Conservation (phyloP, 306 rosid species). For the Castanea sativa region DNA sequence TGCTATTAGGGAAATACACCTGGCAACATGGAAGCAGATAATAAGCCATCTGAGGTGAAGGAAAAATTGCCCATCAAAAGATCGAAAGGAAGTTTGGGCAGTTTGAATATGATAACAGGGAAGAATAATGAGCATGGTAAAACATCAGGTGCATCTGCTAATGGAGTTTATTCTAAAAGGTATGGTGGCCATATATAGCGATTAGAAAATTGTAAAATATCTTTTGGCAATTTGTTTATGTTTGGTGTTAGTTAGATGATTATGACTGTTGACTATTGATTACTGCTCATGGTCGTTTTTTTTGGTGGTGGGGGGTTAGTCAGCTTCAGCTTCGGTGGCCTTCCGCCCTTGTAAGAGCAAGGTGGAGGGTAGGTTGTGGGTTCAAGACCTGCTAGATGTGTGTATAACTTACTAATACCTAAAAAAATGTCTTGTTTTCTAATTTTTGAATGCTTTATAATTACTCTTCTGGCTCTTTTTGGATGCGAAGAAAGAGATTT, state of each 20-base stretch:
- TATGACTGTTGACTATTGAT: not conserved
- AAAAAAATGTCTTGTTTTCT: no score
- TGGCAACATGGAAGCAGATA: slow-evolving; percentile 77
- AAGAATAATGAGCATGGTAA: slow-evolving; percentile 75
- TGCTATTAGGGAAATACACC: slow-evolving; percentile 76
- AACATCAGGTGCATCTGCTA: slow-evolving; percentile 71
- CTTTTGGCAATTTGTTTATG: not conserved
- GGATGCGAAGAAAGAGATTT: no score
- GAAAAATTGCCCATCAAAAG: slow-evolving; percentile 94
- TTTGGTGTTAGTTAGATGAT: not conserved
- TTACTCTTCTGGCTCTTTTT: no score
- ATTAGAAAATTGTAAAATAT: not conserved
- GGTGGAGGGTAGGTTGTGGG: no score
- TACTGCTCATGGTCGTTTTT: not conserved
- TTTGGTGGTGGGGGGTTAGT: not conserved
- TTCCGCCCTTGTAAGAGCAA: no score
- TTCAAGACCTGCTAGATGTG: no score
- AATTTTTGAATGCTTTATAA: no score
- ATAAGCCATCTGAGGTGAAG: slow-evolving; percentile 80
- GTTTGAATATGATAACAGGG: slow-evolving; percentile 97
- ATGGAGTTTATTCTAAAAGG: slow-evolving; percentile 92
- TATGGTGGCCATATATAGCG: slow-evolving; percentile 29
- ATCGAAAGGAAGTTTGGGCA: slow-evolving; percentile 97
- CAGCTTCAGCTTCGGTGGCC: not conserved
- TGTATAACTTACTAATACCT: no score